These are phyloP conservation scores for Fusarium kyushuense DNA, from an alignment of 2,329 filamentous ascomycete genomes.

Conservation along the genomic window DNA sequence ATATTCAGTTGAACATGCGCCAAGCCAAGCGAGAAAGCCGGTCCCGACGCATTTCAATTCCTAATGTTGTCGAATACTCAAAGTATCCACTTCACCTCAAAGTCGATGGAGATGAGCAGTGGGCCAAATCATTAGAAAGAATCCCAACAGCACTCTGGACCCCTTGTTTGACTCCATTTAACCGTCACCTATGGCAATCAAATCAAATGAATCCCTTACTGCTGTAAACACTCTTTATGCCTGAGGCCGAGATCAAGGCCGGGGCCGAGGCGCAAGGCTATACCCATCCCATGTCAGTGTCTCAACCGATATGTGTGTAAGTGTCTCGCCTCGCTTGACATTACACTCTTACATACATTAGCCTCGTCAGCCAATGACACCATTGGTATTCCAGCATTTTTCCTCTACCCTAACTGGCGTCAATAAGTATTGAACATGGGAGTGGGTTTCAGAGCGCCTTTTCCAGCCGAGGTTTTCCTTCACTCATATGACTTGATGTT, in stretches of 20 bases:
- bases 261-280: constrained; percentile 18
- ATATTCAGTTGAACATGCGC: constrained; percentile 4
- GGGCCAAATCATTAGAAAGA: constrained; percentile 43
- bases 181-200: constrained; percentile 46
- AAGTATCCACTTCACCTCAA: constrained; percentile 35
- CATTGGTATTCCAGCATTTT: constrained; percentile 16
- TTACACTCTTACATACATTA: constrained; percentile 14
- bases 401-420: not conserved
- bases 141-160: constrained; percentile 20
- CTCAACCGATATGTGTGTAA: constrained; percentile 28
- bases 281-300: not conserved
- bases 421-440: not conserved
- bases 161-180: constrained; percentile 31
- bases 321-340: constrained; percentile 19
- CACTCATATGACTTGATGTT: constrained; percentile 14
- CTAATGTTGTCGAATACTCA: constrained; percentile 8
- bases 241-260: constrained; percentile 31
- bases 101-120: constrained; percentile 43
- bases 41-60: constrained; percentile 4
- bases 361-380: constrained; percentile 29
- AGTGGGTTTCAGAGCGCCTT: constrained; percentile 24
- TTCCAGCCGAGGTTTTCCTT: constrained; percentile 27
- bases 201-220: constrained; percentile 10
- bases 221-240: constrained; percentile 7
- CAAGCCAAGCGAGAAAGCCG: constrained; percentile 2